Base-by-base conservation (phyloP, 1,284 basidiomycete species). In the Paramarasmius palmivorus region DNA sequence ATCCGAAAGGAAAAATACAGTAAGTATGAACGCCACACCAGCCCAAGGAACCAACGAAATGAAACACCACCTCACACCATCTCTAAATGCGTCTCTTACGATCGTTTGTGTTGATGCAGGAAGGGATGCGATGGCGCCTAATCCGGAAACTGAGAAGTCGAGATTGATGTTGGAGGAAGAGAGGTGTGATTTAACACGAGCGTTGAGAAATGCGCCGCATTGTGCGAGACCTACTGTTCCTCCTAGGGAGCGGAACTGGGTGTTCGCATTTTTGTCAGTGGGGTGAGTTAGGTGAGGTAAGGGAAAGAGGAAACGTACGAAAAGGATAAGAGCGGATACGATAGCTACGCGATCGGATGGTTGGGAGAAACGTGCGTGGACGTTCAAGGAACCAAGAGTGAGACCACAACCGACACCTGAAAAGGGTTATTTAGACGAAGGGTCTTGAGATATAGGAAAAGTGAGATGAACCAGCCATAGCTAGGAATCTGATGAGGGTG, bases 11-110 rank as follows among this genome's bases (percentile, higher is more conserved):
- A 74, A 72, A 41, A 78, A 48, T 32, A 12, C 29, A n/a, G 70
- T 69, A 19, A 63, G 4, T 20, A 77, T n/a, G 34, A 65, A 56
- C 23, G 69, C 65, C 5, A 79, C 23, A 9, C 59, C 74, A 40
- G 67, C 59, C 79, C 79, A 81, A 1, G 79, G 77, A 22, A 81
- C 55, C 47, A 81, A 59, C 38, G 73, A 77, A 41, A 78, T 65
- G 54, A 81, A 79, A 17, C 65, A 59, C 73, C 73, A 81, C 32
- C 69, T 63, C 20, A 72, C 66, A 4, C 71, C 79, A 15, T 72
- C 58, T 50, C 63, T 57, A 61, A 76, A 81, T 26, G 77, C 78
- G 48, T 68, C 64, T 49, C 65, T 62, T 2, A 81, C 66, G 42
- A 72, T 49, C 1, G 10, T 41, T 60, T 75, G 75, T 40, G 73